A percentile compares a stretch with the other conserved stretches of the same genome.
phyloP scores from a whole-genome alignment of 768 basidiomycete genomes.

The Tylopilus balloui region DNA sequence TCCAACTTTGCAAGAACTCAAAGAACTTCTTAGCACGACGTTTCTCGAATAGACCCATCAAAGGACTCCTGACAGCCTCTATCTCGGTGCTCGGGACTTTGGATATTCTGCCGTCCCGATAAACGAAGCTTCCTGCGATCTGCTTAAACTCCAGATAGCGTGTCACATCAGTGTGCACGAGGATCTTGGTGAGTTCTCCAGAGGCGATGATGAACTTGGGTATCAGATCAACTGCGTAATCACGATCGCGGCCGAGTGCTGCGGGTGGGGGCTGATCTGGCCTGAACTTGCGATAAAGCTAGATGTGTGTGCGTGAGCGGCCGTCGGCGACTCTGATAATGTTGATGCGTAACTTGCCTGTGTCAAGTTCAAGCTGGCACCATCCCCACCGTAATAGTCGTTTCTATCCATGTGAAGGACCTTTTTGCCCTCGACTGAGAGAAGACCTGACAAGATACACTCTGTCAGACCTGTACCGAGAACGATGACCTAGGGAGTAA shows the following conservation, averaged over 20 bases:
- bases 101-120: conserved; percentile 92
- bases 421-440: conserved; percentile 99
- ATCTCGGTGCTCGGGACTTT: conserved; percentile 98
- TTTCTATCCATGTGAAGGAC: conserved; percentile 99
- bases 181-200: conserved; percentile 95
- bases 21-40: conserved; percentile 98
- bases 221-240: conserved; percentile 96
- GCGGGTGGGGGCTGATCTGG: conserved; percentile 67
- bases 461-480: conserved; percentile 97
- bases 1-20: conserved; percentile 93
- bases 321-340: not conserved
- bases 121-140: conserved; percentile 97
- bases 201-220: conserved; percentile 99
- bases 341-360: conserved; percentile 56
- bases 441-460: conserved; percentile 94
- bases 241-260: conserved; percentile 92
- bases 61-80: conserved; percentile 89
- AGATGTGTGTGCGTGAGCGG: conserved; percentile 21
- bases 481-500: conserved; percentile 63
- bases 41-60: conserved; percentile 99
- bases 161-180: conserved; percentile 98
- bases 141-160: conserved; percentile 99
- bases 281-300: conserved; percentile 97
- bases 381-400: conserved; percentile 98
- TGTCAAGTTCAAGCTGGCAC: conserved; percentile 93